Conservation (phyloP, 129 eudicot genomes). For the Glebionis coronaria region DNA sequence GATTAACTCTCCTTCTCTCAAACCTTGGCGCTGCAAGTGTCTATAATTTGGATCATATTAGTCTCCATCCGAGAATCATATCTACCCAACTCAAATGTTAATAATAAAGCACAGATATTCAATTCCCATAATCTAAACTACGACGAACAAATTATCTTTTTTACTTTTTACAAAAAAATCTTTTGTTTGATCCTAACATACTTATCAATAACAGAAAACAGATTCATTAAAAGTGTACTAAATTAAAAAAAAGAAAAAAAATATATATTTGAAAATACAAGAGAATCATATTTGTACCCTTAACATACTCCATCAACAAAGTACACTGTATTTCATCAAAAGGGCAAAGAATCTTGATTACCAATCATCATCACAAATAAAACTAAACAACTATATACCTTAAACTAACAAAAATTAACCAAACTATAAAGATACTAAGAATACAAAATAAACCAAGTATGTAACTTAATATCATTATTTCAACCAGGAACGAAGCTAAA, state of each 20-base stretch:
- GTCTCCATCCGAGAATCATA: slow-evolving; percentile 14
- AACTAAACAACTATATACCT: neutral
- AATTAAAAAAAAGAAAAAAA: no score
- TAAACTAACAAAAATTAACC: slow-evolving; percentile 13
- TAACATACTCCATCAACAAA: slow-evolving; percentile 11
- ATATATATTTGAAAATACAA: no score
- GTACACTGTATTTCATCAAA: neutral
- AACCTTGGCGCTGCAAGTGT: slow-evolving; percentile 47
- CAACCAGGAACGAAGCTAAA: no score
- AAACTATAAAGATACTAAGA: neutral
- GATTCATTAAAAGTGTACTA: no score
- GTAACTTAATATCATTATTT: no score
- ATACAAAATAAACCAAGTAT: neutral
- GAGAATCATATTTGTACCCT: neutral
- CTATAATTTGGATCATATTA: slow-evolving; percentile 26
- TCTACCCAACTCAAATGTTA: slow-evolving; percentile 7
- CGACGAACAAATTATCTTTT: no score
- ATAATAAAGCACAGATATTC: neutral
- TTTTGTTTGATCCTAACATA: no score
- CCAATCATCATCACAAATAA: slow-evolving; percentile 6
- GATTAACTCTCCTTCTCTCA: slow-evolving; percentile 68
- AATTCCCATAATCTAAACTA: neutral
- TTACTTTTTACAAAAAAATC: no score
- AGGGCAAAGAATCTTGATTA: slow-evolving; percentile 22
- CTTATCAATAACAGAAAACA: no score